Percentiles rank a stretch among this genome's conserved stretches.
phyloP scores from a whole-genome alignment of 805 yeast genomes.

The Candida mattraensis region DNA sequence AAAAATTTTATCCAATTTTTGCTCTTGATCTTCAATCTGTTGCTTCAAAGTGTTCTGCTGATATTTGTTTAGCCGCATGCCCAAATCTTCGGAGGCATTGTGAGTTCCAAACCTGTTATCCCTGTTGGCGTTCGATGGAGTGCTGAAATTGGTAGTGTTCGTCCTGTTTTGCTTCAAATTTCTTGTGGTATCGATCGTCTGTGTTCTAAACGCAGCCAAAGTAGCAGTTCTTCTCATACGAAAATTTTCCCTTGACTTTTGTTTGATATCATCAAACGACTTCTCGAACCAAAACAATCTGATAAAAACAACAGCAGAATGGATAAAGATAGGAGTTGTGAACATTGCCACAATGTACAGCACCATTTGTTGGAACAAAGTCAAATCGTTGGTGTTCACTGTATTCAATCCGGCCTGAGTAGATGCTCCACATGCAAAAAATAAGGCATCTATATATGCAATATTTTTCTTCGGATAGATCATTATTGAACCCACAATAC shows the following conservation, averaged over 20 bases:
- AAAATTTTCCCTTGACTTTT: conserved; percentile 72
- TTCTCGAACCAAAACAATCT: conserved; percentile 89
- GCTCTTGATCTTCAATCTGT: conserved; percentile 10
- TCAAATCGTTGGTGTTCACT: conserved; percentile 60
- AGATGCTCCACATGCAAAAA: conserved; percentile 70
- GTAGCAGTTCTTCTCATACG: conserved; percentile 82
- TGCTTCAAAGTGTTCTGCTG: conserved; percentile 8
- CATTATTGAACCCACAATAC: conserved; percentile 69
- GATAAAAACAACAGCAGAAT: conserved; percentile 71
- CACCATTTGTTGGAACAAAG: conserved; percentile 77
- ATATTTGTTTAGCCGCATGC: conserved; percentile 22
- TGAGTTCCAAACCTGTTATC: conserved; percentile 24
- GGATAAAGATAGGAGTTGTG: conserved; percentile 87
- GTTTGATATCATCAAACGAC: conserved; percentile 78
- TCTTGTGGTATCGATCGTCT: conserved; percentile 27
- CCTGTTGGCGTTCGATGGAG: background rate
- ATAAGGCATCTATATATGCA: conserved; percentile 74
- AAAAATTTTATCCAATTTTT: conserved; percentile 17
- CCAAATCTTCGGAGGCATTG: conserved; percentile 34
- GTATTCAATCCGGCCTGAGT: conserved; percentile 95
- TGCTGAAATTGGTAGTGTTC: conserved; percentile 5
- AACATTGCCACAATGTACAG: conserved; percentile 62
- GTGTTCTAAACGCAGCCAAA: conserved; percentile 47
- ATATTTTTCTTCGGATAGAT: conserved; percentile 72
- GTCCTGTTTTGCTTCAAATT: conserved; percentile 9